Evolutionary conservation across 768 basidiomycete species (phyloP).

Genomic region (Amanita inopinata): DNA sequence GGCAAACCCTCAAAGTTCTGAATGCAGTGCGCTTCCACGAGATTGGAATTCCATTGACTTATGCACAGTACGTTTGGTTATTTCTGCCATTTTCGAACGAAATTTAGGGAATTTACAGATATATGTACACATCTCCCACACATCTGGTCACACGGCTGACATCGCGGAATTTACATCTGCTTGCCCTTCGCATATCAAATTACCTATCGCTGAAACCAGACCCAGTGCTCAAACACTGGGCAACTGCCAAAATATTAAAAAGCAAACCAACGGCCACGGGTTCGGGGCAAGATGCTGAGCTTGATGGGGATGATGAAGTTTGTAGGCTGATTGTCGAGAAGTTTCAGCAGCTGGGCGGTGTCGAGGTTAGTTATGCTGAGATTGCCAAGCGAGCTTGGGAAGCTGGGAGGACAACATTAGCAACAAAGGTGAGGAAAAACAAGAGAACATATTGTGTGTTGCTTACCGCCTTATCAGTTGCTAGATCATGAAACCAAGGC

Average conservation of each 20-base stretch:
- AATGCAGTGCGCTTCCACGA: constrained; percentile 90
- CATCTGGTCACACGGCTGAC: constrained; percentile 78
- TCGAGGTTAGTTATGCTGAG: constrained; percentile 85
- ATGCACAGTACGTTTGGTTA: constrained; percentile 62
- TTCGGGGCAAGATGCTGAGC: constrained; percentile 41
- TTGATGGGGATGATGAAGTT: constrained; percentile 65
- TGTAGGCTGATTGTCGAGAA: constrained; percentile 84
- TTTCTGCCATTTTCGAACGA: constrained; percentile 4
- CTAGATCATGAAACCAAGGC: constrained; percentile 86
- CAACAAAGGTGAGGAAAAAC: constrained; percentile 58
- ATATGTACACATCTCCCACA: constrained; percentile 69
- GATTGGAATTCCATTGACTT: constrained; percentile 88
- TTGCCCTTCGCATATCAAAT: constrained; percentile 83
- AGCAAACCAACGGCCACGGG: constrained; percentile 52
- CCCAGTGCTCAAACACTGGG: constrained; percentile 91
- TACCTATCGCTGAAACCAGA: constrained; percentile 80
- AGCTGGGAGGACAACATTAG: constrained; percentile 67
- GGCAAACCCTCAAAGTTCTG: constrained; percentile 84
- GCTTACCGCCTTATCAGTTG: constrained; percentile 35
- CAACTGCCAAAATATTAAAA: constrained; percentile 78
- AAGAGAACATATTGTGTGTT: not conserved
- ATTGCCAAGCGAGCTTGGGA: constrained; percentile 94
- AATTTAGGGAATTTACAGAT: constrained; percentile 41
- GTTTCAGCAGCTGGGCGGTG: constrained; percentile 71
- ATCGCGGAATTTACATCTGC: constrained; percentile 80